phyloP scores from a whole-genome alignment of 805 yeast genomes.

The Candida peoriensis region DNA sequence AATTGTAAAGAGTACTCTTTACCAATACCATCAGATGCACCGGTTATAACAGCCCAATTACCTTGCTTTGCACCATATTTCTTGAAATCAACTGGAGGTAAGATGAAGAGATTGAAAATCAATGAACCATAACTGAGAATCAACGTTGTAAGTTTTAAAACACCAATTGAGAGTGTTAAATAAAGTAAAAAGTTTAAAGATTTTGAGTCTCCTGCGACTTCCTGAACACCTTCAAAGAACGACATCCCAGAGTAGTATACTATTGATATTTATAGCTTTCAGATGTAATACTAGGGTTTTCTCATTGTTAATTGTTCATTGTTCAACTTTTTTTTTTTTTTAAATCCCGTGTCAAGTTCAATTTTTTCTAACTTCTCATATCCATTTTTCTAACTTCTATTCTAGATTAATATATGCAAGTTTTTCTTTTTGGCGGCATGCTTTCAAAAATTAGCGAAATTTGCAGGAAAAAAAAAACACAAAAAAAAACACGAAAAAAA shows the following conservation, averaged over 20 bases:
- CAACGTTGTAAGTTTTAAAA: conserved; percentile 48
- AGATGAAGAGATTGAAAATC: conserved; percentile 55
- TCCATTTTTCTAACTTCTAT: too few species aligned
- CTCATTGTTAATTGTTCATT: not conserved
- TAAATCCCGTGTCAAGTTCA: not conserved
- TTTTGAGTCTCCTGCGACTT: conserved; percentile 7
- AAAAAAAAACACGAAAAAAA: too few species aligned
- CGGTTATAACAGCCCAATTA: conserved; percentile 93
- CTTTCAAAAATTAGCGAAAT: too few species aligned
- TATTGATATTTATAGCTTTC: too few species aligned
- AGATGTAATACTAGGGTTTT: too few species aligned
- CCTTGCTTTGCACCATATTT: conserved; percentile 73
- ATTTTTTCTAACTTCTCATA: not conserved
- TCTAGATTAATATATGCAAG: too few species aligned
- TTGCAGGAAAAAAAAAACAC: too few species aligned
- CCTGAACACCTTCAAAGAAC: conserved; percentile 8
- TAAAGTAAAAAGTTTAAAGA: conserved; percentile 26
- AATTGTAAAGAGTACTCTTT: conserved; percentile 85
- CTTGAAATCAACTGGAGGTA: conserved; percentile 51
- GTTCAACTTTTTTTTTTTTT: not conserved
- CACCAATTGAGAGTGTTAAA: conserved; percentile 54
- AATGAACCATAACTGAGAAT: conserved; percentile 47
- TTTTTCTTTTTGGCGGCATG: too few species aligned
- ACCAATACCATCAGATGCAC: conserved; percentile 97
- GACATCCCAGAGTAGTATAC: too few species aligned